phyloP scores from a whole-genome alignment of 2,329 filamentous ascomycete genomes.

The Phyllosticta citrichinensis region DNA sequence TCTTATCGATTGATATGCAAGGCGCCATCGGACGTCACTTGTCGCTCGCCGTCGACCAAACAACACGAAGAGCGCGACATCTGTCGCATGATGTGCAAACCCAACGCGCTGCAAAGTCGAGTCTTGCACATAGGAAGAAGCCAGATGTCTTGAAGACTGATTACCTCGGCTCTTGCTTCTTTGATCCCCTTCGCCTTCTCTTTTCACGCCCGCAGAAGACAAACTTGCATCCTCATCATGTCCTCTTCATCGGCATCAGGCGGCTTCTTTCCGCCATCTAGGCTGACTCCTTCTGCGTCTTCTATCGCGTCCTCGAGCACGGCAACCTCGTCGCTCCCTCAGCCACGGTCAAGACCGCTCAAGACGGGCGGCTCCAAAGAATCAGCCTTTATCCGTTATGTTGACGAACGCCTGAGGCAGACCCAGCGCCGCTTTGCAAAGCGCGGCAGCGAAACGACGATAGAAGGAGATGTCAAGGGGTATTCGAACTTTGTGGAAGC shows the following conservation, averaged over 20 bases:
- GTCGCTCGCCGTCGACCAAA: no score
- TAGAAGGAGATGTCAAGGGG: slow-evolving; percentile 31
- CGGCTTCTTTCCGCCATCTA: slow-evolving; percentile 5
- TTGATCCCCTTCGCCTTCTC: background rate
- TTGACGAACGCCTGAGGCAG: slow-evolving; percentile 42
- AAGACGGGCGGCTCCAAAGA: slow-evolving; percentile 49
- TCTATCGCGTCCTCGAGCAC: slow-evolving; percentile 35
- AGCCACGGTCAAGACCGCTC: slow-evolving; percentile 43
- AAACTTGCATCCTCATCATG: background rate
- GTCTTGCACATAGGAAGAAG: no score
- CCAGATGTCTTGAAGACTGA: no score
- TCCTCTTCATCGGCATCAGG: background rate
- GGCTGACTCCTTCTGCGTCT: slow-evolving; percentile 32
- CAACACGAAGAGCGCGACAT: no score
- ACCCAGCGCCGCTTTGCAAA: slow-evolving; percentile 46
- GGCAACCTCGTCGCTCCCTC: slow-evolving; percentile 37
- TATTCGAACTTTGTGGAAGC: slow-evolving; percentile 59
- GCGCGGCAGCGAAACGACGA: slow-evolving; percentile 22
- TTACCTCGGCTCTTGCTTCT: no score
- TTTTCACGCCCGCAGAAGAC: background rate
- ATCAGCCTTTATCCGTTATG: slow-evolving; percentile 45
- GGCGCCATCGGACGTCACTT: no score
- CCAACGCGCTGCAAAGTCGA: no score
- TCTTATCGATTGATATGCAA: no score
- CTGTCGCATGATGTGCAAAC: no score